Conservation (phyloP, 148 eudicot genomes). For the Chenopodium formosanum region DNA sequence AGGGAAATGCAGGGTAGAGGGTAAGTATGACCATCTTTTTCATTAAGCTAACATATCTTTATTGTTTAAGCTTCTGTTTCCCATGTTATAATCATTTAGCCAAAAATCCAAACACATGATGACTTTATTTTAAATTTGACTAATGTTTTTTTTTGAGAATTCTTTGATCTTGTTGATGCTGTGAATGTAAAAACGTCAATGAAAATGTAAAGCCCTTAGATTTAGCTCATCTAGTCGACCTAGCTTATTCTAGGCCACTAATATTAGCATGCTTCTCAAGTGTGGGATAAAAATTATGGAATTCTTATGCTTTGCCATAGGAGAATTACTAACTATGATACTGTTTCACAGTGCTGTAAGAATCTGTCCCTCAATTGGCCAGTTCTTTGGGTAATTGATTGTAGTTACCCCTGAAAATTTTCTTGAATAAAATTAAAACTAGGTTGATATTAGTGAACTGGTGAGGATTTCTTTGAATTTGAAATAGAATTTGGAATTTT, state of each 20-base stretch:
- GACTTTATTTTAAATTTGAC: background rate
- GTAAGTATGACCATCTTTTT: constrained; percentile 18
- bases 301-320: background rate
- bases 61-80: background rate
- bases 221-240: background rate
- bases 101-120: background rate
- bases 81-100: background rate
- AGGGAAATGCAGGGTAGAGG: constrained; percentile 31
- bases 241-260: background rate
- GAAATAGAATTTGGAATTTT: background rate
- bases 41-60: background rate
- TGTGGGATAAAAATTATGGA: background rate
- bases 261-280: background rate
- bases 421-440: background rate
- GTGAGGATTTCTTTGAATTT: background rate
- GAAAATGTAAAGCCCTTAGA: background rate
- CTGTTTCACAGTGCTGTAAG: background rate
- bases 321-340: background rate
- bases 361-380: background rate
- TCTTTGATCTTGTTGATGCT: background rate
- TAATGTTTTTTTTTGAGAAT: background rate
- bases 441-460: background rate
- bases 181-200: background rate
- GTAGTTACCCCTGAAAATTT: background rate
- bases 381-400: background rate